Evolutionary conservation across 2,329 filamentous ascomycete genomes (phyloP).

Genomic region (Hypoxylon sp.): DNA sequence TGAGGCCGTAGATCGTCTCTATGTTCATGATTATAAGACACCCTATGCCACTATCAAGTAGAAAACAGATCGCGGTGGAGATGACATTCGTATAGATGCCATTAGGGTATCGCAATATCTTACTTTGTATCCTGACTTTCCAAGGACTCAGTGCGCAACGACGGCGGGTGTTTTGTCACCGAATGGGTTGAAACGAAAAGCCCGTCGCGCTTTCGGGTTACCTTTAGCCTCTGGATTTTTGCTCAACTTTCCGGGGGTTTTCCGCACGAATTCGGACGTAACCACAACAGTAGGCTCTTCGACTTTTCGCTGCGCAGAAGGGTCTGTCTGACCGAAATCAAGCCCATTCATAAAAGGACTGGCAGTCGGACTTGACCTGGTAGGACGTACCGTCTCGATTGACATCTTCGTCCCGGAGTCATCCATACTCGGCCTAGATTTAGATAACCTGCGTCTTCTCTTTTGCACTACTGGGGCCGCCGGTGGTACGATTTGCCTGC

Average conservation of each 20-base stretch:
- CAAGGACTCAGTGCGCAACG: slow-evolving; percentile 9
- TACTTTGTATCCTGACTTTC: not conserved
- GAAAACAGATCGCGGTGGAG: slow-evolving; percentile 1
- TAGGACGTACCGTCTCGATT: slow-evolving; percentile 27
- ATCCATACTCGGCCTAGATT: slow-evolving; percentile 34
- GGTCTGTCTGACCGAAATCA: slow-evolving; percentile 30
- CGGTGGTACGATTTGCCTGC: slow-evolving; percentile 1
- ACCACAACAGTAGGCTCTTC: slow-evolving; percentile 3
- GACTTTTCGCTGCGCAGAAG: slow-evolving; percentile 9
- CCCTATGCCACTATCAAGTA: not conserved
- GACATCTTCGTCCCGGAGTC: slow-evolving; percentile 22
- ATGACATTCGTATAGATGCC: not conserved
- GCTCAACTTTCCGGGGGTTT: slow-evolving; percentile 19
- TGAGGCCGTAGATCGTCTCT: not conserved
- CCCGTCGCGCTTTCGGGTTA: slow-evolving; percentile 18
- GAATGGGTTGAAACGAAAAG: slow-evolving; percentile 14
- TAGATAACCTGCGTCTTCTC: slow-evolving; percentile 47
- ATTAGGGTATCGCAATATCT: not conserved
- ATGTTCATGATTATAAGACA: slow-evolving; percentile 6
- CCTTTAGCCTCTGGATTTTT: slow-evolving; percentile 23
- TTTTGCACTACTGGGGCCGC: slow-evolving; percentile 17
- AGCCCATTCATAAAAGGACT: slow-evolving; percentile 21
- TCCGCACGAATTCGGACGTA: slow-evolving; percentile 9
- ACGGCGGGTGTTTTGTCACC: slow-evolving; percentile 14
- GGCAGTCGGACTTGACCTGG: slow-evolving; percentile 19